Percentiles rank a stretch among this genome's conserved stretches.
Evolutionary conservation across 2,329 filamentous ascomycete genomes (phyloP).

Genomic region (Penicillium freii): DNA sequence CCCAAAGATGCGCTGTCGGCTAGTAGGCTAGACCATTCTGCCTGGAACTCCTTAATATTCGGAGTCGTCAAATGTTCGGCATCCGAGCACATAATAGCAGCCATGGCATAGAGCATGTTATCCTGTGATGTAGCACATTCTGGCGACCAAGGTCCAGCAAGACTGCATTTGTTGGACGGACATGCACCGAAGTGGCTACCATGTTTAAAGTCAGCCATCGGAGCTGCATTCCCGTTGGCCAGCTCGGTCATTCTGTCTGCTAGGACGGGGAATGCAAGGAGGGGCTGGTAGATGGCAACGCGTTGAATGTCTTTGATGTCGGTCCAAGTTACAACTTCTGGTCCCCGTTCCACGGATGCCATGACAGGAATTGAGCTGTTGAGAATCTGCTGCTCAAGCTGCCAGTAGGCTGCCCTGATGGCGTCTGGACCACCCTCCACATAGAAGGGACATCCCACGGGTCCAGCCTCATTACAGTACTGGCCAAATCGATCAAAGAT

Average conservation of each 20-base stretch:
- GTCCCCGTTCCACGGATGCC: conserved; percentile 29
- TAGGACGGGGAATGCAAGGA: conserved; percentile 29
- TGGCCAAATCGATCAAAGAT: conserved; percentile 35
- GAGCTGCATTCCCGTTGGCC: conserved; percentile 25
- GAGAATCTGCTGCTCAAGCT: conserved; percentile 25
- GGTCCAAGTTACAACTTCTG: conserved; percentile 38
- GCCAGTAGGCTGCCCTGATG: conserved; percentile 28
- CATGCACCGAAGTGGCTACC: conserved; percentile 25
- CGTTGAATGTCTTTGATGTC: conserved; percentile 34
- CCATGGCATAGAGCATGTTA: conserved; percentile 30
- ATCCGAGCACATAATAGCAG: conserved; percentile 35
- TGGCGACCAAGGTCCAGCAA: conserved; percentile 32
- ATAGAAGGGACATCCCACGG: conserved; percentile 33
- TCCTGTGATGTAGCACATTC: conserved; percentile 28
- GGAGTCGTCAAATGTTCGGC: conserved; percentile 24
- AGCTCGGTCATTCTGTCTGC: conserved; percentile 29
- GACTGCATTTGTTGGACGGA: conserved; percentile 29
- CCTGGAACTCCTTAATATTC: conserved; percentile 22
- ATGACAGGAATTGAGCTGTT: conserved; percentile 32
- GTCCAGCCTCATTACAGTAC: conserved; percentile 34
- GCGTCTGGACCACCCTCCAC: conserved; percentile 24
- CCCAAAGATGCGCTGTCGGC: conserved; percentile 30
- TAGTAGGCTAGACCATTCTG: conserved; percentile 23
- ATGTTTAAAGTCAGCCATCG: conserved; percentile 34
- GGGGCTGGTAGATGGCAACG: conserved; percentile 34